Evolutionary conservation across 805 yeast species (phyloP).

Genomic region (Candida easanensis): DNA sequence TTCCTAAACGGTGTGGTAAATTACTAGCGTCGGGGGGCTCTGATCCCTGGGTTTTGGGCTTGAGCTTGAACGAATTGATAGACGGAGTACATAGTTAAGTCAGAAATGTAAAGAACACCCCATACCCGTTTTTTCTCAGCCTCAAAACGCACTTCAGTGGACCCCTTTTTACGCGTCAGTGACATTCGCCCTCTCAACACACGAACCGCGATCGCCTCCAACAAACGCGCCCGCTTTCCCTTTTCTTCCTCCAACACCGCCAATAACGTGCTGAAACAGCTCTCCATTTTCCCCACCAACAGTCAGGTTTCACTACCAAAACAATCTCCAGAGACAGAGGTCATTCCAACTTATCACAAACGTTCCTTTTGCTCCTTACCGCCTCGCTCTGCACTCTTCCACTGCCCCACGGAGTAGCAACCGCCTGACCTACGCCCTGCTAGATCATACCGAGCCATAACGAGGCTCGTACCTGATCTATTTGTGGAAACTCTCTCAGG

Average conservation of each 20-base stretch:
- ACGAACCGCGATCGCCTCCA: neutral
- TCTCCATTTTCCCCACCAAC: too few species aligned
- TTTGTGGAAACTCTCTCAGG: too few species aligned
- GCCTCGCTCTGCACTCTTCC: neutral
- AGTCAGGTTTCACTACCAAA: neutral
- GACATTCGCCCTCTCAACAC: neutral
- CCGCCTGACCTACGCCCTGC: neutral
- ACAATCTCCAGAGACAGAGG: neutral
- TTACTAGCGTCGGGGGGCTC: neutral
- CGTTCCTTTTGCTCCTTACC: neutral
- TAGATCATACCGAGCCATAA: neutral
- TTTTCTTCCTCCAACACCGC: conserved; percentile 2
- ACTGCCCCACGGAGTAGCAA: neutral
- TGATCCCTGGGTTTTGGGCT: too few species aligned
- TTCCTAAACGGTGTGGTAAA: neutral
- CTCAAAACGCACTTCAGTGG: too few species aligned
- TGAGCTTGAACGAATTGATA: too few species aligned
- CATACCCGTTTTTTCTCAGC: too few species aligned
- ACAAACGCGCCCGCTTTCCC: conserved; percentile 1
- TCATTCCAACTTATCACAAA: neutral
- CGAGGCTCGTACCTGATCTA: neutral
- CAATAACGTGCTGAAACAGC: conserved; percentile 2
- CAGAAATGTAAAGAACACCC: too few species aligned
- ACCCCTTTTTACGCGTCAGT: neutral
- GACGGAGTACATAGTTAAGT: too few species aligned